Evolutionary conservation across 805 yeast genomes (phyloP).

Genomic region (Candida caryicola): DNA sequence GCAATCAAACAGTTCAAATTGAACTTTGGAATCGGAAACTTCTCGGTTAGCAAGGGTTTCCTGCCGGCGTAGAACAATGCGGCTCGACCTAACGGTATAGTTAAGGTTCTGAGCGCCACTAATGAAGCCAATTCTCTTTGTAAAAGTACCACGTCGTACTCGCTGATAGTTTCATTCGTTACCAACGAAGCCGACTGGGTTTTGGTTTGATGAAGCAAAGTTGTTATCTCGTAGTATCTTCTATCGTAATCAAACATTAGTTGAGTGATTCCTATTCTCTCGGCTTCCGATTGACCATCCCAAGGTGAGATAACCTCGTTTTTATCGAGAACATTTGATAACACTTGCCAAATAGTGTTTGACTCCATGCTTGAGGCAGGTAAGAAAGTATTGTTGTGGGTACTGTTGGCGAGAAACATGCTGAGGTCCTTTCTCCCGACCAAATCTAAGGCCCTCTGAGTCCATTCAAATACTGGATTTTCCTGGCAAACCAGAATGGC

Average conservation of each 20-base stretch:
- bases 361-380: constrained; percentile 3
- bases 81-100: constrained; percentile 77
- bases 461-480: constrained; percentile 49
- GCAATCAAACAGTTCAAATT: constrained; percentile 63
- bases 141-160: constrained; percentile 51
- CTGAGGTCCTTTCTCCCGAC: constrained; percentile 68
- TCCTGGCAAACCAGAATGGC: constrained; percentile 54
- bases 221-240: constrained; percentile 73
- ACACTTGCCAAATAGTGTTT: constrained; percentile 42
- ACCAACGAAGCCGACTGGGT: constrained; percentile 52
- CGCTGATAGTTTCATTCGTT: constrained; percentile 42
- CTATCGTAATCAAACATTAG: constrained; percentile 75
- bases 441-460: constrained; percentile 46
- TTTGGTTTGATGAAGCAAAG: constrained; percentile 66
- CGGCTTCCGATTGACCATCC: constrained; percentile 72
- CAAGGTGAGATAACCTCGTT: constrained; percentile 53
- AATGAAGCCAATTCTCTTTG: constrained; percentile 60
- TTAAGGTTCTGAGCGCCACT: constrained; percentile 67
- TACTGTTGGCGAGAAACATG: constrained; percentile 18
- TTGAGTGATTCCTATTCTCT: constrained; percentile 62
- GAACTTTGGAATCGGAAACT: constrained; percentile 73
- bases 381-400: constrained; percentile 2
- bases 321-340: constrained; percentile 34
- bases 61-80: constrained; percentile 67
- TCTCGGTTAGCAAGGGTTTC: constrained; percentile 79